Evolutionary conservation across 768 basidiomycete species (phyloP).

Genomic region (Mycena rebaudengoi): DNA sequence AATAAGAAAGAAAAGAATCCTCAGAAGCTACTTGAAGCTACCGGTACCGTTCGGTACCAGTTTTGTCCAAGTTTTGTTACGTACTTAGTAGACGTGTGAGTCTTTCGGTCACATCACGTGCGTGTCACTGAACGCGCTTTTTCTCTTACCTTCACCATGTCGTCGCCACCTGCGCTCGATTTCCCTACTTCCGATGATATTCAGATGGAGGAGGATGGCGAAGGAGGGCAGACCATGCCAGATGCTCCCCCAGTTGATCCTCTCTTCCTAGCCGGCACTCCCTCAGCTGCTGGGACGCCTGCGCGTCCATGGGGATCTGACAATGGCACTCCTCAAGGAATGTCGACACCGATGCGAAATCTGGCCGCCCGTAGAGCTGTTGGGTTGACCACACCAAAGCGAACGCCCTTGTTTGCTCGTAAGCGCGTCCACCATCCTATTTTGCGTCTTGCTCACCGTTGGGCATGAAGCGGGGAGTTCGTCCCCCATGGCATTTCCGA

Average conservation of each 20-base stretch:
- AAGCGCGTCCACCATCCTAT: slow-evolving; percentile 30
- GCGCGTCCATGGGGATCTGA: slow-evolving; percentile 46
- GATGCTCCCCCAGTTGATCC: slow-evolving; percentile 52
- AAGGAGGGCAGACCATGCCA: slow-evolving; percentile 49
- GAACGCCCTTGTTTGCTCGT: slow-evolving; percentile 62
- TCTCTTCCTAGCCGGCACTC: slow-evolving; percentile 64
- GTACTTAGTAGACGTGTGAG: too few species aligned
- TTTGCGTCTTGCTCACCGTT: slow-evolving; percentile 18
- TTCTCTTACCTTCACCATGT: slow-evolving; percentile 55
- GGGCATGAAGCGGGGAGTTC: slow-evolving; percentile 58
- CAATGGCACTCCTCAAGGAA: slow-evolving; percentile 44
- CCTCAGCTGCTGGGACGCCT: slow-evolving; percentile 61
- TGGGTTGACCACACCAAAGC: slow-evolving; percentile 64
- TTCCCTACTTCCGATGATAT: slow-evolving; percentile 73
- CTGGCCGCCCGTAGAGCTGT: slow-evolving; percentile 61
- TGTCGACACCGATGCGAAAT: slow-evolving; percentile 54
- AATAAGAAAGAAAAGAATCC: too few species aligned
- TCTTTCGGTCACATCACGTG: slow-evolving; percentile 5
- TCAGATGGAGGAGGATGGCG: slow-evolving; percentile 55
- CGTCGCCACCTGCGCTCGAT: slow-evolving; percentile 69
- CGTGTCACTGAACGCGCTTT: background rate
- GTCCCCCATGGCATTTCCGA: slow-evolving; percentile 71
- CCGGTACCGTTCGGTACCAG: too few species aligned
- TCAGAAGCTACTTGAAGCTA: too few species aligned
- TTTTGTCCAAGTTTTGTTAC: too few species aligned